Conservation (phyloP, 345 rosid genomes). For the Moricandia moricandioides region DNA sequence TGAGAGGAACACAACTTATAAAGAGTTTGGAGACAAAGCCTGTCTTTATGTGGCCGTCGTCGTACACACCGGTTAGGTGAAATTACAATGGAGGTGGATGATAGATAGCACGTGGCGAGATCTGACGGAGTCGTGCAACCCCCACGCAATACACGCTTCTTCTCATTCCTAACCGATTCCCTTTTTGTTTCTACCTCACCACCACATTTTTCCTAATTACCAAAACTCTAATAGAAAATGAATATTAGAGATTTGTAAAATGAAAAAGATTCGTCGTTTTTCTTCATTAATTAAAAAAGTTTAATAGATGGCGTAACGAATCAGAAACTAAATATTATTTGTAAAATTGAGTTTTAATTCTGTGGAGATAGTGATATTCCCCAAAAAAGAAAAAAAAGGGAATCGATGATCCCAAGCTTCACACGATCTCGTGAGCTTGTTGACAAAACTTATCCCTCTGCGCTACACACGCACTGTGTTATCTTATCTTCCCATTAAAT, state of each 20-base stretch:
- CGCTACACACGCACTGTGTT: background rate
- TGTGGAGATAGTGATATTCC: slow-evolving; percentile 12
- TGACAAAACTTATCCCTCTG: background rate
- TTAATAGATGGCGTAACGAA: slow-evolving; percentile 1
- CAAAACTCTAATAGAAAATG: too few relatives aligned
- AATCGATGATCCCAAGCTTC: slow-evolving; percentile 13
- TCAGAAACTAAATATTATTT: too few relatives aligned
- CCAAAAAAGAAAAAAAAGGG: background rate
- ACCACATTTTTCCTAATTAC: too few relatives aligned
- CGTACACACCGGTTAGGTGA: slow-evolving; percentile 13
- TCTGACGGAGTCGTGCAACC: slow-evolving; percentile 16
- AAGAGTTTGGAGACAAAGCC: background rate
- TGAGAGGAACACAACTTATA: too few relatives aligned
- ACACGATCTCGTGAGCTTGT: background rate
- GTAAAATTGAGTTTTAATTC: background rate
- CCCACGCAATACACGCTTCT: slow-evolving; percentile 24
- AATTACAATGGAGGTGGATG: background rate
- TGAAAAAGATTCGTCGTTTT: background rate
- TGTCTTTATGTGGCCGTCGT: background rate
- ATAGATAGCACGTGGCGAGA: slow-evolving; percentile 16
- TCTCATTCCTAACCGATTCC: background rate
- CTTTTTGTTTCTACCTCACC: background rate
- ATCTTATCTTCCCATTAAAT: background rate
- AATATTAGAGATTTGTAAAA: too few relatives aligned
- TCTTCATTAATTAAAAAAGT: background rate